Evolutionary conservation across 2,329 filamentous ascomycete species (phyloP).

Genomic region (Beauveria medogensis): DNA sequence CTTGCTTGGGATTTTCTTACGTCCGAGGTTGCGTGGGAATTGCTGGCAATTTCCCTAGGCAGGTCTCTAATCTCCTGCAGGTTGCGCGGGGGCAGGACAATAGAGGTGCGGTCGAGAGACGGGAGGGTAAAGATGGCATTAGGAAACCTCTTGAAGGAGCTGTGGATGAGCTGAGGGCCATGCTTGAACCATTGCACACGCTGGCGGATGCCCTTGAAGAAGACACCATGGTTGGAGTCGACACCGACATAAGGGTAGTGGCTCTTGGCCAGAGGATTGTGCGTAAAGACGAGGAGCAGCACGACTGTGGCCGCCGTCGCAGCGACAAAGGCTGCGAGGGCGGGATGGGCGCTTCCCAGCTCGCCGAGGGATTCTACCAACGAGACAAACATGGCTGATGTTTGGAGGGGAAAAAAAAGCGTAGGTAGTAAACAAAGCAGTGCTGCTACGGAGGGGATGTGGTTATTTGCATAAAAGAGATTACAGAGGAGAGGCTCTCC

Average conservation of each 20-base stretch:
- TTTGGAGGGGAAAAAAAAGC: not conserved
- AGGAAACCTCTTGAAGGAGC: not conserved
- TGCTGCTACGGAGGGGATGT: not conserved
- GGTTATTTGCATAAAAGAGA: not conserved
- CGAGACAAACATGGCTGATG: not conserved
- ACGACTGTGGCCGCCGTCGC: not conserved
- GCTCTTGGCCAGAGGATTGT: not conserved
- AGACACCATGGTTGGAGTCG: not conserved
- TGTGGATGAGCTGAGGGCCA: not conserved
- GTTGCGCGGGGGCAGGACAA: not conserved
- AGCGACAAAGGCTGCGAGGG: not conserved
- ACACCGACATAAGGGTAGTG: not conserved
- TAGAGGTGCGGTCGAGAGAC: not conserved
- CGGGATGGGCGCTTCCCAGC: not conserved
- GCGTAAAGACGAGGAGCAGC: not conserved
- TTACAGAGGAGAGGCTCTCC: not conserved
- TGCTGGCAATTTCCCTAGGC: not conserved
- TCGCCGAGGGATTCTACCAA: not conserved
- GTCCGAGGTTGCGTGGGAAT: not conserved
- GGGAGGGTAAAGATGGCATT: not conserved
- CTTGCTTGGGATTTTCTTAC: not conserved
- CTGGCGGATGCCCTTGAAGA: not conserved
- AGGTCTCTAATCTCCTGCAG: not conserved
- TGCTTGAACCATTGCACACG: not conserved
- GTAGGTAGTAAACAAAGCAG: not conserved